These are phyloP conservation scores for Chrysanthemum lavandulifolium DNA, from an alignment of 129 eudicot genomes.

Conservation along the genomic window DNA sequence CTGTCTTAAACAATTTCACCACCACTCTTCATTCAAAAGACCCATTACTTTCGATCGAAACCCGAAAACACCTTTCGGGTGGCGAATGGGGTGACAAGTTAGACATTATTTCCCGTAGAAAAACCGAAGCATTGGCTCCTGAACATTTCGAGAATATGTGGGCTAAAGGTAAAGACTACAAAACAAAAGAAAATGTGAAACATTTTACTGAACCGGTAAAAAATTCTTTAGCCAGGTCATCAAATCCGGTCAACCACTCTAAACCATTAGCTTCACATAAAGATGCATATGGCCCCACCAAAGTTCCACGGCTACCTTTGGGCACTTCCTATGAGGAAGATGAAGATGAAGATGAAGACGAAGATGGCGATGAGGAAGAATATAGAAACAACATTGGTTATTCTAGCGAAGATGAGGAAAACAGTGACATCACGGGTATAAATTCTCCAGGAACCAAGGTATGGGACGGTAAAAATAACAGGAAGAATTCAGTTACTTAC, in stretches of 20 bases:
- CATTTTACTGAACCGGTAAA: background rate
- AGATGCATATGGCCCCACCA: slow-evolving; percentile 35
- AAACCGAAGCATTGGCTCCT: slow-evolving; percentile 87
- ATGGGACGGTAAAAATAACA: slow-evolving; percentile 80
- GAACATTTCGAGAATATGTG: slow-evolving; percentile 93
- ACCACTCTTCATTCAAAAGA: slow-evolving; percentile 44
- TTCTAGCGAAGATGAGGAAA: slow-evolving; percentile 77
- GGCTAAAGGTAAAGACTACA: slow-evolving; percentile 60
- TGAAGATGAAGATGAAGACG: slow-evolving; percentile 40
- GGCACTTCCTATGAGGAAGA: slow-evolving; percentile 46
- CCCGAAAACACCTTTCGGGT: slow-evolving; percentile 16
- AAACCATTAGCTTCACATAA: slow-evolving; percentile 40
- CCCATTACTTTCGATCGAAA: slow-evolving; percentile 37
- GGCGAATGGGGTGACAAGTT: slow-evolving; percentile 66
- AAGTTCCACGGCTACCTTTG: slow-evolving; percentile 28
- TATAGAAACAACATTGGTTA: slow-evolving; percentile 50
- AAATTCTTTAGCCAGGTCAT: slow-evolving; percentile 10
- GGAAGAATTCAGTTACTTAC: slow-evolving; percentile 49
- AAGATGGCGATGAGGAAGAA: slow-evolving; percentile 48
- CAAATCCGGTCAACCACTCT: slow-evolving; percentile 30
- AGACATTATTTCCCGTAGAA: slow-evolving; percentile 67
- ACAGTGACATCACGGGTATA: slow-evolving; percentile 19
- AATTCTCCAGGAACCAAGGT: slow-evolving; percentile 90
- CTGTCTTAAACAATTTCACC: slow-evolving; percentile 33
- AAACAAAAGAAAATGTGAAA: slow-evolving; percentile 7